Evolutionary conservation across 495 filamentous ascomycete genomes (phyloP).

Genomic region (Neurospora sublineolata): DNA sequence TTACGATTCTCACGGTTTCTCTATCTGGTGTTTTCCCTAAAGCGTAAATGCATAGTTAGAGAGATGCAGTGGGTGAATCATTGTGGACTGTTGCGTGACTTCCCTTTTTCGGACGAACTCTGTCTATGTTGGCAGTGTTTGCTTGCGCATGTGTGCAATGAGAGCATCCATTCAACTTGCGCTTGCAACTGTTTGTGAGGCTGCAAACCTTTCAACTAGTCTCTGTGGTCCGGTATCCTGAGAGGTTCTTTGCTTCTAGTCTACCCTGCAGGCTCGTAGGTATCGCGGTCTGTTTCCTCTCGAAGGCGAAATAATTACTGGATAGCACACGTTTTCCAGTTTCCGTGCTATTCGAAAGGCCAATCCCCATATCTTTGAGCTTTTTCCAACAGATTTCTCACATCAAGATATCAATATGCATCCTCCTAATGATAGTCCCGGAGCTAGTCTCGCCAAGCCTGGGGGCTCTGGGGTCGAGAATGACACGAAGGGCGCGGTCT

Average conservation of each 20-base stretch:
- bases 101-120: background rate
- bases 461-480: background rate
- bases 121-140: background rate
- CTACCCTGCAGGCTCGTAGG: background rate
- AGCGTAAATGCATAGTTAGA: background rate
- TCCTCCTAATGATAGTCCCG: background rate
- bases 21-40: background rate
- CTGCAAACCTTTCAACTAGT: background rate
- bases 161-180: background rate
- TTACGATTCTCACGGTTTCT: background rate
- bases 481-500: background rate
- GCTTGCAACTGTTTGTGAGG: background rate
- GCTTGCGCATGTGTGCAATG: background rate
- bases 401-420: background rate
- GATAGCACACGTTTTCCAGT: too few species aligned
- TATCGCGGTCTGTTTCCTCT: background rate
- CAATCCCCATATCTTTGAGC: background rate
- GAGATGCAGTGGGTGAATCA: background rate
- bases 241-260: background rate
- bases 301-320: background rate
- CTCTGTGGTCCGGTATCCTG: background rate
- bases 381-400: background rate
- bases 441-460: background rate
- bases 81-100: background rate
- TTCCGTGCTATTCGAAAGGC: too few species aligned